These are phyloP conservation scores for Postia placenta DNA, from an alignment of 768 basidiomycete species.

Conservation along the genomic window DNA sequence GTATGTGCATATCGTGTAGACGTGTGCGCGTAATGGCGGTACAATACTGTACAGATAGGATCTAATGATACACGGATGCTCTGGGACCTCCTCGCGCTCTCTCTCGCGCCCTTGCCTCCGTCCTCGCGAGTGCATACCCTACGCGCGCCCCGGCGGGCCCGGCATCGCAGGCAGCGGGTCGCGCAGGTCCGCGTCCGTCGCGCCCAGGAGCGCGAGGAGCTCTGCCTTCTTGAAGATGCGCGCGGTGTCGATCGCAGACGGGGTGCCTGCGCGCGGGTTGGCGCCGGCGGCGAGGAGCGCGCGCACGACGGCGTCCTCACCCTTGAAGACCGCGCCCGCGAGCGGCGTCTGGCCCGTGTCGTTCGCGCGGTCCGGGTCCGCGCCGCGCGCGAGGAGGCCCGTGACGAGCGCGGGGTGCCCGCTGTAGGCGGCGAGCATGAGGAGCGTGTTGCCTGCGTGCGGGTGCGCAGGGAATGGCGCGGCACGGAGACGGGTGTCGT, in stretches of 20 bases:
- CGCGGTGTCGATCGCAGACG: constrained; percentile 64
- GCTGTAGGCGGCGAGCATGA: constrained; percentile 74
- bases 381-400: constrained; percentile 48
- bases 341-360: constrained; percentile 69
- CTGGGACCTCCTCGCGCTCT: too few species aligned
- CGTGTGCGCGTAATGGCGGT: too few species aligned
- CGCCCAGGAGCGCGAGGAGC: constrained; percentile 51
- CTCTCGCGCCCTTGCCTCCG: too few species aligned
- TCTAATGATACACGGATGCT: too few species aligned
- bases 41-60: too few species aligned
- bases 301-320: constrained; percentile 55
- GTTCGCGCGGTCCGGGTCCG: constrained; percentile 65
- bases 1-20: too few species aligned
- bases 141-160: constrained; percentile 14
- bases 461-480: too few species aligned
- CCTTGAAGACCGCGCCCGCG: constrained; percentile 77
- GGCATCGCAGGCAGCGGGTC: constrained; percentile 23
- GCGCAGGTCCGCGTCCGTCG: constrained; percentile 45
- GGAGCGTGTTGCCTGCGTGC: constrained; percentile 73
- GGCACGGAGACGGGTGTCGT: background rate
- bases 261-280: constrained; percentile 58
- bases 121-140: too few species aligned
- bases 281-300: constrained; percentile 45
- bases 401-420: constrained; percentile 52
- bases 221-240: constrained; percentile 60